Conservation (phyloP, 2,329 filamentous ascomycete species). For the Scytalidium lignicola region DNA sequence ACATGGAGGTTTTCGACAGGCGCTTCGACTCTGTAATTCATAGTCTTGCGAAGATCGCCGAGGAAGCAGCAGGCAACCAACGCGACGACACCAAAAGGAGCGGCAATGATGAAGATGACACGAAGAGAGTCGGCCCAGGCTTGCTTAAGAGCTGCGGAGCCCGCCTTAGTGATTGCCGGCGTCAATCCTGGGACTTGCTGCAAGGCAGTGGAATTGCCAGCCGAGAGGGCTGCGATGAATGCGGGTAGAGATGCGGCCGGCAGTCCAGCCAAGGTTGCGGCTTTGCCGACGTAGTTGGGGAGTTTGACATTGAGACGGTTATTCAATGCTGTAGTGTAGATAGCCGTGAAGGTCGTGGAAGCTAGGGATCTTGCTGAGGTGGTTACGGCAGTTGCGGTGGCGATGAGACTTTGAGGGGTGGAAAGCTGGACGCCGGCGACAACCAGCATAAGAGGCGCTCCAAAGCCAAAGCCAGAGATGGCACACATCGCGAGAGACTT, state of each 20-base stretch:
- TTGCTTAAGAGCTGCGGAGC: slow-evolving; percentile 10
- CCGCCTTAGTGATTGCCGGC: slow-evolving; percentile 7
- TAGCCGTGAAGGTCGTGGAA: slow-evolving; percentile 27
- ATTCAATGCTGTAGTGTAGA: slow-evolving; percentile 30
- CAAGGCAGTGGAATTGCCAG: slow-evolving; percentile 2
- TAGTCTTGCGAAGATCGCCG: too few species aligned
- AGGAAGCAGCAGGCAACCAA: too few species aligned
- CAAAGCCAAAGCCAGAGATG: slow-evolving; percentile 4
- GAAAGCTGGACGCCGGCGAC: slow-evolving; percentile 6
- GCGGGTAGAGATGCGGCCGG: slow-evolving; percentile 4
- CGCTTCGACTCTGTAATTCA: too few species aligned
- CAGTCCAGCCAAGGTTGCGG: slow-evolving; percentile 4
- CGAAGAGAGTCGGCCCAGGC: slow-evolving; percentile 14
- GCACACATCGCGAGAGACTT: neutral
- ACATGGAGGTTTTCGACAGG: too few species aligned
- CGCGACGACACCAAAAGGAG: too few species aligned
- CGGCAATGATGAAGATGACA: too few species aligned
- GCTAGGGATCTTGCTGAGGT: slow-evolving; percentile 12
- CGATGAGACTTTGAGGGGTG: slow-evolving; percentile 4
- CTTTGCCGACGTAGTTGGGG: slow-evolving; percentile 8
- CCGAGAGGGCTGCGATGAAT: slow-evolving; percentile 5
- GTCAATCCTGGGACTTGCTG: slow-evolving; percentile 6
- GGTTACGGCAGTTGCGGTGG: slow-evolving; percentile 3
- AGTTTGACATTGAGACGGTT: slow-evolving; percentile 27
- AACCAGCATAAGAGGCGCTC: slow-evolving; percentile 4